Percentiles rank a stretch among this genome's conserved stretches.
These are phyloP conservation scores for Pythium apleroticum DNA, from an alignment of 352 stramenopile species.

Conservation along the genomic window DNA sequence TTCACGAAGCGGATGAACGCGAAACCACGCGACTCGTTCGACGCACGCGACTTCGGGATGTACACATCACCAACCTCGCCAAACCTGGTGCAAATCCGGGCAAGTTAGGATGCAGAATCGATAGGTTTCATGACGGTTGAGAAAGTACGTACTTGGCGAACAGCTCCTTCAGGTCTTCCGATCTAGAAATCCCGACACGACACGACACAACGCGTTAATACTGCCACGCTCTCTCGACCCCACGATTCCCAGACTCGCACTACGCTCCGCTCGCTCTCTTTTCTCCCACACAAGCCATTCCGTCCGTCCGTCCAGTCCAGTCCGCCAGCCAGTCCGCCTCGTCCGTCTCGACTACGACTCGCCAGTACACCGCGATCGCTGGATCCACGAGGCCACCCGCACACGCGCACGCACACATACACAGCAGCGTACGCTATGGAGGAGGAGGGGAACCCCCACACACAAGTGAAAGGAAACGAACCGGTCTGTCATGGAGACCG, in stretches of 20 bases:
- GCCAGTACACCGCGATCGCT: not conserved
- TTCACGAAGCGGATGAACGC: slow-evolving; percentile 89
- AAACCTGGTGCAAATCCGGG: slow-evolving; percentile 30
- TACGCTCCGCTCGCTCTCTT: slow-evolving; percentile 21
- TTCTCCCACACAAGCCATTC: slow-evolving; percentile 7
- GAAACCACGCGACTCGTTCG: slow-evolving; percentile 79
- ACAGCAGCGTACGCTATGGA: not conserved
- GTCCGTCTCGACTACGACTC: slow-evolving; percentile 7
- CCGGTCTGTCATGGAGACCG: slow-evolving; percentile 1
- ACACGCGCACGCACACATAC: not conserved
- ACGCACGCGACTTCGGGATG: slow-evolving; percentile 71
- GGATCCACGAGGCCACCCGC: slow-evolving; percentile 3
- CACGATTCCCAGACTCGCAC: not conserved
- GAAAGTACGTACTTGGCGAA: slow-evolving; percentile 58
- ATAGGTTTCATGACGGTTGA: not conserved
- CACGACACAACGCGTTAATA: slow-evolving; percentile 12
- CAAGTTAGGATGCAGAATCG: too few species aligned
- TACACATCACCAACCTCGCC: slow-evolving; percentile 84
- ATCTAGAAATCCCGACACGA: slow-evolving; percentile 15
- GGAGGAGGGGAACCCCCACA: not conserved
- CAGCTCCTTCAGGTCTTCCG: slow-evolving; percentile 48
- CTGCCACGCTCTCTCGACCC: not conserved
- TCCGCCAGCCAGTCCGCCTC: slow-evolving; percentile 4
- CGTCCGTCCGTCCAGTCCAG: not conserved
- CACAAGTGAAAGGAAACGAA: not conserved